Percentiles rank a stretch among this genome's conserved stretches.
phyloP scores from a whole-genome alignment of 202 grass and related monocot genomes.

The Schoenoplectus triqueter region DNA sequence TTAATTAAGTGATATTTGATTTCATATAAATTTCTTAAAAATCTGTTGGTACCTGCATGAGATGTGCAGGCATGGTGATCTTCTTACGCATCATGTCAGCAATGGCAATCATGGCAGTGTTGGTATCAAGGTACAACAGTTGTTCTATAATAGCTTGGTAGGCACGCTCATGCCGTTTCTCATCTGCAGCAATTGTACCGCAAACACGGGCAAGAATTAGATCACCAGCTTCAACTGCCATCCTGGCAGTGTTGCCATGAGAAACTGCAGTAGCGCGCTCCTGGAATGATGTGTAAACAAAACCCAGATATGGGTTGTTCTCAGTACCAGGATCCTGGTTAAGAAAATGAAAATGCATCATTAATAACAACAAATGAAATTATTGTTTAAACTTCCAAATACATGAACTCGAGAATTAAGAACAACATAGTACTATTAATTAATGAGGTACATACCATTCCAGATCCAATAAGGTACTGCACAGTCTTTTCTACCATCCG shows the following conservation, averaged over 20 bases:
- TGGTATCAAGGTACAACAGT: constrained; percentile 53
- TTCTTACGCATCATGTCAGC: constrained; percentile 60
- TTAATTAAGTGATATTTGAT: neutral
- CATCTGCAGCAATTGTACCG: constrained; percentile 63
- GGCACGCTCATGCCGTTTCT: constrained; percentile 76
- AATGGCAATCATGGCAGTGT: constrained; percentile 52
- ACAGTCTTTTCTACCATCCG: constrained; percentile 81
- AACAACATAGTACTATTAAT: neutral
- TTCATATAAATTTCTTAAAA: neutral
- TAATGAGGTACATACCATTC: constrained; percentile 55
- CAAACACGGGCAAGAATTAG: constrained; percentile 50
- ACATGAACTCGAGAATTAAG: neutral
- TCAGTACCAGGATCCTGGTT: constrained; percentile 72
- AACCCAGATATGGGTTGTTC: constrained; percentile 87
- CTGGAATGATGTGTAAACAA: constrained; percentile 64
- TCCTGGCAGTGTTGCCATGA: constrained; percentile 64
- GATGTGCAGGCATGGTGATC: constrained; percentile 66
- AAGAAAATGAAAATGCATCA: constrained; percentile 18
- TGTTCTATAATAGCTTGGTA: constrained; percentile 50
- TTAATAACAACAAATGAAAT: neutral
- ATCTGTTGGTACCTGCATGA: constrained; percentile 43
- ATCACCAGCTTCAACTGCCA: constrained; percentile 49
- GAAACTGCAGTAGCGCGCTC: constrained; percentile 79
- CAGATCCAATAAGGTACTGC: constrained; percentile 87
- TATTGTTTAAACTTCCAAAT: neutral